Conservation (phyloP, 441 rosid genomes). For the Kokia cookei region DNA sequence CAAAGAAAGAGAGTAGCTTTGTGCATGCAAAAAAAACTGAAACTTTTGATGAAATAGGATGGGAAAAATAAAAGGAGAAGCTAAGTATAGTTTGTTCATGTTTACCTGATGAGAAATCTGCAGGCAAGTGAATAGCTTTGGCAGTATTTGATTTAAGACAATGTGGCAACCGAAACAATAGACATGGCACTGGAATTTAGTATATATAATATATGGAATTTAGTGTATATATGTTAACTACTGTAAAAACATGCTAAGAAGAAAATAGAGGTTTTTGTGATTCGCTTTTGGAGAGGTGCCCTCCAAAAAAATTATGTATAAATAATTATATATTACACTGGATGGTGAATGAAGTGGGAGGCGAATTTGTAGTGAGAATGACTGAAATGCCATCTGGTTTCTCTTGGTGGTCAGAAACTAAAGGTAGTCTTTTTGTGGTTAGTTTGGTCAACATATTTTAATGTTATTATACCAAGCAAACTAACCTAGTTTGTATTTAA, state of each 20-base stretch:
- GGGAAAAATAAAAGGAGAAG: not conserved
- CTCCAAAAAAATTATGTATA: no score
- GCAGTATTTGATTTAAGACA: slow-evolving; percentile 14
- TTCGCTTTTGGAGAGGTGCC: no score
- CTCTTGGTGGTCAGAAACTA: not conserved
- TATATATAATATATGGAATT: not conserved
- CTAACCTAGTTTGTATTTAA: not conserved
- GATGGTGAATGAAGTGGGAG: not conserved
- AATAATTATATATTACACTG: not conserved
- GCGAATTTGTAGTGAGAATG: not conserved
- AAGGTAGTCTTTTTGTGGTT: not conserved
- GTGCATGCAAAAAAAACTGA: slow-evolving; percentile 14
- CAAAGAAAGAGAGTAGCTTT: not conserved
- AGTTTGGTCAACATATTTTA: no score
- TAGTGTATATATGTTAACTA: no score
- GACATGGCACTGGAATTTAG: not conserved
- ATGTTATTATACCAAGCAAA: not conserved
- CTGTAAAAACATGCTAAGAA: no score
- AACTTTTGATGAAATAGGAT: not conserved
- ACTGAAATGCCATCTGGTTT: not conserved
- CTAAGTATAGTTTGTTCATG: not conserved
- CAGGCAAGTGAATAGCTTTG: slow-evolving; percentile 5
- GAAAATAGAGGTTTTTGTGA: no score
- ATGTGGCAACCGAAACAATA: slow-evolving; percentile 12
- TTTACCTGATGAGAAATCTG: slow-evolving; percentile 11